Evolutionary conservation across 257 asterid species (phyloP).

Genomic region (Apocynum venetum): DNA sequence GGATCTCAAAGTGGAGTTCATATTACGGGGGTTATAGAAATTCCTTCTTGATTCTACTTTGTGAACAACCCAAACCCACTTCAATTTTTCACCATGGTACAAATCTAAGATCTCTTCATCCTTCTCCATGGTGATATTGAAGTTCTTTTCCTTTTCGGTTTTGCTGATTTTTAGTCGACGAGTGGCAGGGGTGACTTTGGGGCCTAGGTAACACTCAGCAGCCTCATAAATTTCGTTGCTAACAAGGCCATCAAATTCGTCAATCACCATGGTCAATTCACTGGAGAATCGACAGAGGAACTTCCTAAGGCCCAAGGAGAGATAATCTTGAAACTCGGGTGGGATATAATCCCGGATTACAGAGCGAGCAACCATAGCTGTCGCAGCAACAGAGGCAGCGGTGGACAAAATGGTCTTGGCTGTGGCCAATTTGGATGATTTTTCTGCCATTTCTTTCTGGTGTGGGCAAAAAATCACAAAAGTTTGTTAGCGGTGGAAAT

Average conservation of each 20-base stretch:
- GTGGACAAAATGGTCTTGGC: slow-evolving; percentile 49
- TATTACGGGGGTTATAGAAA: slow-evolving; percentile 18
- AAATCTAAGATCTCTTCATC: slow-evolving; percentile 37
- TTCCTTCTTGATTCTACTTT: slow-evolving; percentile 4
- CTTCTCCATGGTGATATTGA: slow-evolving; percentile 37
- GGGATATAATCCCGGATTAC: slow-evolving; percentile 42
- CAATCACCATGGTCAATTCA: slow-evolving; percentile 49
- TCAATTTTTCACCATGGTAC: slow-evolving; percentile 36
- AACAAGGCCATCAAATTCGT: slow-evolving; percentile 48
- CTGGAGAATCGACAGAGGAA: neutral
- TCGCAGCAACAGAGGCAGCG: slow-evolving; percentile 49
- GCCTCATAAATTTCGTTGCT: slow-evolving; percentile 54
- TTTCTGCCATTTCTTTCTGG: slow-evolving; percentile 12
- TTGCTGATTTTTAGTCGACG: slow-evolving; percentile 52
- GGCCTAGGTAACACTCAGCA: slow-evolving; percentile 44
- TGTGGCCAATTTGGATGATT: slow-evolving; percentile 31
- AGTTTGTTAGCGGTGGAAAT: too few relatives aligned
- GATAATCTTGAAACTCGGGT: slow-evolving; percentile 32
- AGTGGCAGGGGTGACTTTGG: slow-evolving; percentile 38
- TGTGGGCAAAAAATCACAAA: too few relatives aligned
- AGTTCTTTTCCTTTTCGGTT: slow-evolving; percentile 39
- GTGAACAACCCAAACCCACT: slow-evolving; percentile 47
- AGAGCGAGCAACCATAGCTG: slow-evolving; percentile 47
- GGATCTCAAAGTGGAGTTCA: slow-evolving; percentile 27
- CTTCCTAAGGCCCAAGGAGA: slow-evolving; percentile 34